Percentiles rank a stretch among this genome's conserved stretches.
These are phyloP conservation scores for Allium cepa DNA, from an alignment of 106 monocot species.

Conservation along the genomic window DNA sequence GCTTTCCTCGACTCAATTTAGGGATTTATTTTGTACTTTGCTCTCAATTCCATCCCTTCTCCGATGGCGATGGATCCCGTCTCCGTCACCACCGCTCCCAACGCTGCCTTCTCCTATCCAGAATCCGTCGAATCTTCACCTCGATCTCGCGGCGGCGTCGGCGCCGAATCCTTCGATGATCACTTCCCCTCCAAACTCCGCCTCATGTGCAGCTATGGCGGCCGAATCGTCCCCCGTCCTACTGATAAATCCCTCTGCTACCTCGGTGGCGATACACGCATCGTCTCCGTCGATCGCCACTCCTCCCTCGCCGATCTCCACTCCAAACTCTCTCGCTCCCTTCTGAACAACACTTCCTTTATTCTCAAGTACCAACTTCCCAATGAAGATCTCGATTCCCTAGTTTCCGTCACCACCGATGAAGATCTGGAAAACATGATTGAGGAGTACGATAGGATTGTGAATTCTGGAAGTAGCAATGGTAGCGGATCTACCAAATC, in stretches of 20 bases:
- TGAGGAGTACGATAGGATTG: constrained; percentile 87
- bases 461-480: constrained; percentile 4
- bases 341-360: constrained; percentile 52
- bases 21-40: too few species aligned
- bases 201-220: constrained; percentile 96
- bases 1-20: too few species aligned
- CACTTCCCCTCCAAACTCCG: constrained; percentile 56
- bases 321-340: constrained; percentile 46
- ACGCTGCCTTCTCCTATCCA: constrained; percentile 31
- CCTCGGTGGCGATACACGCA: constrained; percentile 91
- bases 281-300: constrained; percentile 77
- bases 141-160: constrained; percentile 69
- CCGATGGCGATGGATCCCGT: constrained; percentile 11
- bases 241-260: constrained; percentile 91
- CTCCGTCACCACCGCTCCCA: constrained; percentile 24
- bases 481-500: constrained; percentile 16
- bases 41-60: not conserved
- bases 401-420: constrained; percentile 87
- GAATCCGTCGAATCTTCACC: constrained; percentile 89
- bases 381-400: constrained; percentile 93
- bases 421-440: constrained; percentile 99
- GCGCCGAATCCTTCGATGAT: constrained; percentile 84
- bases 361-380: constrained; percentile 95
- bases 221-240: constrained; percentile 89
- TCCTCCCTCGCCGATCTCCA: constrained; percentile 61